Evolutionary conservation across 441 rosid genomes (phyloP).

Genomic region (Francoa sonchifolia): DNA sequence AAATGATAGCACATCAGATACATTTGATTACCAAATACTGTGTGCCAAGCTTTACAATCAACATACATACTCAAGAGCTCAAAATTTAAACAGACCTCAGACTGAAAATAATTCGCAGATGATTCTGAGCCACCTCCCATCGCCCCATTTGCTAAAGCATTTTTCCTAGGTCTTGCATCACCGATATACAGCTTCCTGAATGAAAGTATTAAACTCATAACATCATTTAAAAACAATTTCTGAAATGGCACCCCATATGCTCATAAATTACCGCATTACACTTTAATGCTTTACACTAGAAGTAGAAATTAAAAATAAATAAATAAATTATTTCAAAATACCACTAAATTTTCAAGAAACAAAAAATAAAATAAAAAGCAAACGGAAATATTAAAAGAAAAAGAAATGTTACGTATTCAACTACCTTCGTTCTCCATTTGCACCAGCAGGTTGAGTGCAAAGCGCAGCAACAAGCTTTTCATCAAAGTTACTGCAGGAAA

Average conservation of each 20-base stretch:
- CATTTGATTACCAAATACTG: conserved; percentile 6
- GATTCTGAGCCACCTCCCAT: conserved; percentile 99
- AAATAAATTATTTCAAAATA: no score
- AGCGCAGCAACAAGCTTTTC: conserved; percentile 95
- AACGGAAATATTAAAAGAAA: no score
- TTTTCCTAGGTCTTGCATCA: conserved; percentile 97
- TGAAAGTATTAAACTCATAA: conserved; percentile 6
- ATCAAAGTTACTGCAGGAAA: conserved; percentile 75
- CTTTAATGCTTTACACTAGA: no score
- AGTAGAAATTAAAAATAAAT: no score
- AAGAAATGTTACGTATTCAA: conserved; percentile 5
- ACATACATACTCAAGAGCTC: conserved; percentile 17
- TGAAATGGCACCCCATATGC: no score
- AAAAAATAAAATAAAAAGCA: no score
- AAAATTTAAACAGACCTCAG: conserved; percentile 58
- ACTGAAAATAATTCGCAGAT: conserved; percentile 81
- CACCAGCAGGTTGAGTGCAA: conserved; percentile 53
- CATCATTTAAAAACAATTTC: no score
- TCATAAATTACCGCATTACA: no score
- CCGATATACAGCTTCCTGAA: conserved; percentile 89
- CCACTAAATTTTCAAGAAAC: no score
- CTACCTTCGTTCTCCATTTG: conserved; percentile 43
- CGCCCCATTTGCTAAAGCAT: conserved; percentile 99
- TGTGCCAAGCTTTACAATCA: conserved; percentile 8
- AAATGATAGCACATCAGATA: conserved; percentile 10